Evolutionary conservation across 139 green algal species (phyloP).

Genomic region (Tetraselmis chui): DNA sequence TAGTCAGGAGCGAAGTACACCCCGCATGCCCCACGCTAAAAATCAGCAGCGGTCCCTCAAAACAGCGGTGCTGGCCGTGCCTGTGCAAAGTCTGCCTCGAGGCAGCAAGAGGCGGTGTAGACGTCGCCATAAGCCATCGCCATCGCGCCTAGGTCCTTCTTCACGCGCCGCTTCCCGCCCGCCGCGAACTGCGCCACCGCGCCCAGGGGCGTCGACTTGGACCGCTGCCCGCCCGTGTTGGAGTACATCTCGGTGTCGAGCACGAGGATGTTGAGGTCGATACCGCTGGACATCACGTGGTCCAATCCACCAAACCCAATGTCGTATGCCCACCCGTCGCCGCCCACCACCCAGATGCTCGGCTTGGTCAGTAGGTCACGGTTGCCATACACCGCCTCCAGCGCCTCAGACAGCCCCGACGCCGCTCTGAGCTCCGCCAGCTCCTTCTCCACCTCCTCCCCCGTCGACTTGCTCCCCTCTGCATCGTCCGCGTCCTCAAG

Average conservation of each 20-base stretch:
- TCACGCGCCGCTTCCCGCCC: slow-evolving; percentile 41
- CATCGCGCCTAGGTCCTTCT: slow-evolving; percentile 42
- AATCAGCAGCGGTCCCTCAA: no score
- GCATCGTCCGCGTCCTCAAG: slow-evolving; percentile 27
- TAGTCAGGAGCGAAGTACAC: no score
- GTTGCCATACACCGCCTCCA: slow-evolving; percentile 4
- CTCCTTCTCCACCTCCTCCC: slow-evolving; percentile 8
- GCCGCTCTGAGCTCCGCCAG: slow-evolving; percentile 6
- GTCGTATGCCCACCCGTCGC: slow-evolving; percentile 58
- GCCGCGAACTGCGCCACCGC: slow-evolving; percentile 49
- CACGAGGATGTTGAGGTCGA: slow-evolving; percentile 50
- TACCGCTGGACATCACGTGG: slow-evolving; percentile 45
- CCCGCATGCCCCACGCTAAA: no score
- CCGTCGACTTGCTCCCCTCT: slow-evolving; percentile 10
- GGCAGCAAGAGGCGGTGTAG: slow-evolving; percentile 37
- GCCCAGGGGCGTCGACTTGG: slow-evolving; percentile 46
- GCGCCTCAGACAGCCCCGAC: slow-evolving; percentile 1
- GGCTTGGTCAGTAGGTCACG: slow-evolving; percentile 51
- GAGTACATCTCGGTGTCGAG: slow-evolving; percentile 53
- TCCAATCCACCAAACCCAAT: slow-evolving; percentile 54
- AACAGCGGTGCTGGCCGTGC: no score
- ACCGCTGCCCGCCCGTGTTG: slow-evolving; percentile 53
- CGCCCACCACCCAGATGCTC: slow-evolving; percentile 50
- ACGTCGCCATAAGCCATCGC: slow-evolving; percentile 43
- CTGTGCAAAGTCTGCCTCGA: slow-evolving; percentile 52